Evolutionary conservation across 768 basidiomycete species (phyloP).

Genomic region (Tulasnella sp.): DNA sequence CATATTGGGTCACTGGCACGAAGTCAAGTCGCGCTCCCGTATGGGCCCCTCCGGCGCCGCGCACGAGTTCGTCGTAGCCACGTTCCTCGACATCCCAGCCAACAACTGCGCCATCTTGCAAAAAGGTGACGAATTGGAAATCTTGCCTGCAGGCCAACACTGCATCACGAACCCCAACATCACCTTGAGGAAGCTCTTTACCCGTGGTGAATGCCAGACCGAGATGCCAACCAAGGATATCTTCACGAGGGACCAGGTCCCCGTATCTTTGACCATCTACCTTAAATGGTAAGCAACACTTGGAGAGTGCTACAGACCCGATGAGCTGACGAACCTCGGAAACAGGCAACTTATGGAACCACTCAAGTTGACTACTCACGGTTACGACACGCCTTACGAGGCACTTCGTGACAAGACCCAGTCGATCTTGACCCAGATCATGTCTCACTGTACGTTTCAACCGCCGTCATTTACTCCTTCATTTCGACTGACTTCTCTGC

Average conservation of each 20-base stretch:
- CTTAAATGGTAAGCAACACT: slow-evolving; percentile 85
- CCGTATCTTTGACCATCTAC: slow-evolving; percentile 81
- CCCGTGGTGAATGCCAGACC: slow-evolving; percentile 75
- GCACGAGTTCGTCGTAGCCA: slow-evolving; percentile 75
- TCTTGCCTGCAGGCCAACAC: slow-evolving; percentile 80
- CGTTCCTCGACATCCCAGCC: slow-evolving; percentile 82
- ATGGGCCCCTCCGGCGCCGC: slow-evolving; percentile 45
- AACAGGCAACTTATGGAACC: slow-evolving; percentile 57
- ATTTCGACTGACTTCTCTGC: neutral
- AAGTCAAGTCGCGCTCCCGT: slow-evolving; percentile 74
- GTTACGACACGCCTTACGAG: slow-evolving; percentile 82
- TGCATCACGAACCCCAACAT: slow-evolving; percentile 84
- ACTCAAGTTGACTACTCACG: slow-evolving; percentile 75
- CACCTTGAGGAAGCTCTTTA: slow-evolving; percentile 76
- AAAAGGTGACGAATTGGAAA: slow-evolving; percentile 74
- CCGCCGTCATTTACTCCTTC: neutral
- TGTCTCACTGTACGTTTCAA: slow-evolving; percentile 59
- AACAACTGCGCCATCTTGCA: slow-evolving; percentile 87
- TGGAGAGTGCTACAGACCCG: too few species aligned
- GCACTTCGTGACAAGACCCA: slow-evolving; percentile 81
- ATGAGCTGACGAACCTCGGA: neutral
- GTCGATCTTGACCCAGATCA: slow-evolving; percentile 83
- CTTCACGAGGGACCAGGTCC: slow-evolving; percentile 85
- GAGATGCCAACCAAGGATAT: slow-evolving; percentile 73
- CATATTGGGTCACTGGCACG: slow-evolving; percentile 69